A percentile compares a stretch with the other conserved stretches of the same genome.
Evolutionary conservation across 208 protist species (phyloP).

Genomic region (Leishmania braziliensis): DNA sequence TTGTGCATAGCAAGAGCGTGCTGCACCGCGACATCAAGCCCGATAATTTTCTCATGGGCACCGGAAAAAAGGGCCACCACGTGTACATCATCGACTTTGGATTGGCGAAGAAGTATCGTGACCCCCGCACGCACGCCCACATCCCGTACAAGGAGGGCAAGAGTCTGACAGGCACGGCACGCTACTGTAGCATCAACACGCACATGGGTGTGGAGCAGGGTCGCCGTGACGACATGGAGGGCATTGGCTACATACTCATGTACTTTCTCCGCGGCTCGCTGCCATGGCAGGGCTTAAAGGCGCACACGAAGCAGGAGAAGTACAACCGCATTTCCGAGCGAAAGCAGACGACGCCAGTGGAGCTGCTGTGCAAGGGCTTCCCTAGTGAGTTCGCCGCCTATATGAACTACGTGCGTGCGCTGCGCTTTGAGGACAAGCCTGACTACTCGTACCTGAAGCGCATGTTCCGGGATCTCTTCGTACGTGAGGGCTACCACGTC

Average conservation of each 20-base stretch:
- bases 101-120: slow-evolving; percentile 99
- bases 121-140: slow-evolving; percentile 97
- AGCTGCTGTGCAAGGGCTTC: slow-evolving; percentile 95
- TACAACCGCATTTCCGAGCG: slow-evolving; percentile 98
- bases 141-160: slow-evolving; percentile 99
- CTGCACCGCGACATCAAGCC: slow-evolving; percentile 96
- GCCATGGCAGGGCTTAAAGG: slow-evolving; percentile 98
- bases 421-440: slow-evolving; percentile 99
- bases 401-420: slow-evolving; percentile 96
- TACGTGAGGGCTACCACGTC: slow-evolving; percentile 96
- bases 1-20: slow-evolving; percentile 92
- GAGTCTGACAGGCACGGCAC: slow-evolving; percentile 98
- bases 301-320: slow-evolving; percentile 98
- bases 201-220: slow-evolving; percentile 98
- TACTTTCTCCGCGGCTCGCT: slow-evolving; percentile 99
- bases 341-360: slow-evolving; percentile 97
- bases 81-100: slow-evolving; percentile 99
- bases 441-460: slow-evolving; percentile 99
- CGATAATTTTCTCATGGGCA: slow-evolving; percentile 95
- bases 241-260: slow-evolving; percentile 99
- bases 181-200: slow-evolving; percentile 99
- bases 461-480: slow-evolving; percentile 98
- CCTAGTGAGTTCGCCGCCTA: slow-evolving; percentile 97
- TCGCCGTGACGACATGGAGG: slow-evolving; percentile 98
- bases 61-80: slow-evolving; percentile 86